Evolutionary conservation across 345 rosid genomes (phyloP), one percentile per base, ranked within the genome.

Genomic region (Sapria himalayana): DNA sequence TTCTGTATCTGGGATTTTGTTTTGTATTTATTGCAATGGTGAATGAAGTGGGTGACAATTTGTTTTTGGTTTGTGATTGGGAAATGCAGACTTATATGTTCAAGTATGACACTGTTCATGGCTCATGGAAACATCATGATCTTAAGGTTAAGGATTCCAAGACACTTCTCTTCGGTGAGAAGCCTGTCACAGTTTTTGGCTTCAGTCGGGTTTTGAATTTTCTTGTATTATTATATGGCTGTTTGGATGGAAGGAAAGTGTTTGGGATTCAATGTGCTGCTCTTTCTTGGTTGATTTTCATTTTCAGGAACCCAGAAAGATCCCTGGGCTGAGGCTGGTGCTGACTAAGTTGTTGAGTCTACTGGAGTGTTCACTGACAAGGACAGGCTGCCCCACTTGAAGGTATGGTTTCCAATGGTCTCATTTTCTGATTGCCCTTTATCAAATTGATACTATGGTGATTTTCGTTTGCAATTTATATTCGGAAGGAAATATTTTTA

Each of bases 351-450:
- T 24, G 93, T 85, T 5, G 92, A 85, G 61, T 75, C 93, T 8
- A 85, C 86, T 1, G 84, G 92, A 39, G 93, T 81, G 35, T 85
- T 85, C 76, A 85, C 93, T 1, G 93, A 85, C 78, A 80, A 85
- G 69, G 93, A 71, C 19, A 81, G 58, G 96, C 86, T 45, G 92
- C 93, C 93, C 43, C 96, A 81, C 67, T 65, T 85, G 78, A 85
- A 85, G 81, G 96, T 85, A 29, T 34, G 51, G 35, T 22, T 38
- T 9, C 5, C n/a, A n/a, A n/a, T n/a, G n/a, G n/a, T n/a, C n/a
- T n/a, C n/a, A n/a, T n/a, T n/a, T n/a, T n/a, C n/a, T n/a, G n/a
- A n/a, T n/a, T n/a, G n/a, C n/a, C n/a, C n/a, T n/a, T n/a, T n/a
- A n/a, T n/a, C n/a, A n/a, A n/a, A n/a, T n/a, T n/a, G n/a, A n/a